Percentiles rank a stretch among this genome's conserved stretches.
phyloP scores from a whole-genome alignment of 306 rosid genomes.

The Pachyrhizus erosus region DNA sequence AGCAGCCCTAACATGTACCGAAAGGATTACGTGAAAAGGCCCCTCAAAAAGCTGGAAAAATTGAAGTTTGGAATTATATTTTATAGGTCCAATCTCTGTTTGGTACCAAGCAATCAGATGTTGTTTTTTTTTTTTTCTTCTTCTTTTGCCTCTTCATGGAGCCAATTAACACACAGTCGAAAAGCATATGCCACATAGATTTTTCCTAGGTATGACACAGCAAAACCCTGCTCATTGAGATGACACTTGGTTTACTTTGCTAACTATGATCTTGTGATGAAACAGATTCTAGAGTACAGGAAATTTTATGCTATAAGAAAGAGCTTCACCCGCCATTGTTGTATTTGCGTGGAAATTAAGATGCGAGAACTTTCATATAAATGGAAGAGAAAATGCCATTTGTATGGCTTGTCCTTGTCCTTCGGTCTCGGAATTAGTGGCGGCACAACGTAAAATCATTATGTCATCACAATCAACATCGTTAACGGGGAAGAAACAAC shows the following conservation, averaged over 20 bases:
- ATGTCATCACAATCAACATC: constrained; percentile 55
- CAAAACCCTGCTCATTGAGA: constrained; percentile 41
- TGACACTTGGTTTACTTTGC: constrained; percentile 42
- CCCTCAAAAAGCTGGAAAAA: constrained; percentile 42
- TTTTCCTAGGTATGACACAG: constrained; percentile 39
- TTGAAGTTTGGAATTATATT: constrained; percentile 13
- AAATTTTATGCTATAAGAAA: constrained; percentile 27
- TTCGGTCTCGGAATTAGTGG: constrained; percentile 35
- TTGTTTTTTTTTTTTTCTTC: background rate
- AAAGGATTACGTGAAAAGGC: constrained; percentile 48
- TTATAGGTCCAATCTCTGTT: constrained; percentile 11
- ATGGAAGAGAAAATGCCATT: constrained; percentile 46
- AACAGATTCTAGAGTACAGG: constrained; percentile 36
- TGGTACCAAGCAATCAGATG: constrained; percentile 9
- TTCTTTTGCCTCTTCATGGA: constrained; percentile 39
- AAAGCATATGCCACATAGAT: constrained; percentile 44
- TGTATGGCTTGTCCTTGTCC: constrained; percentile 50
- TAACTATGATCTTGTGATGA: constrained; percentile 34
- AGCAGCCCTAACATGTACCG: constrained; percentile 40
- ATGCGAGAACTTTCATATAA: constrained; percentile 48
- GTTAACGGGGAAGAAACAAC: background rate
- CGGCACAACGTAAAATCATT: constrained; percentile 44
- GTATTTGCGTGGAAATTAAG: constrained; percentile 48
- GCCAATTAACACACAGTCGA: constrained; percentile 39
- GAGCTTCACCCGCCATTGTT: background rate